A percentile compares a stretch with the other conserved stretches of the same genome.
These are phyloP conservation scores for Hypoxylon sp. DNA, from an alignment of 2,329 filamentous ascomycete genomes.

Conservation along the genomic window DNA sequence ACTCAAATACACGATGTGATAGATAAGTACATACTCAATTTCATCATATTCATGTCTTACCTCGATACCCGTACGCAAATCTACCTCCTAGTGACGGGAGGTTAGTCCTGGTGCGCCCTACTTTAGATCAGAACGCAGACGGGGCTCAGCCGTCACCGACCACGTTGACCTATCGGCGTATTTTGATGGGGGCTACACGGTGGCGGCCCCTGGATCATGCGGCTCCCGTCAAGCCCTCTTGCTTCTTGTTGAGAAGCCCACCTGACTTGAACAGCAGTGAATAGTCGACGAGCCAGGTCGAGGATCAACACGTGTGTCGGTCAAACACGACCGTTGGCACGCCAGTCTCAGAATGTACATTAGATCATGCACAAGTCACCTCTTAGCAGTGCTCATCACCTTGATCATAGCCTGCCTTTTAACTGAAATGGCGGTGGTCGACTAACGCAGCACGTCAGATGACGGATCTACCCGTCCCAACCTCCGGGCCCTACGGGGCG, in stretches of 20 bases:
- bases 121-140: background rate
- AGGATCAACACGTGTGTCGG: background rate
- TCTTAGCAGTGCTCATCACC: background rate
- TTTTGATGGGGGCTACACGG: background rate
- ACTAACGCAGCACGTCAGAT: background rate
- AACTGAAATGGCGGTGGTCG: background rate
- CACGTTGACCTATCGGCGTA: background rate
- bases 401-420: background rate
- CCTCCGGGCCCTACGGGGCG: background rate
- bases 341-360: background rate
- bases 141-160: no score
- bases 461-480: background rate
- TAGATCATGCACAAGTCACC: background rate
- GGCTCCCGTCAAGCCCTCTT: background rate
- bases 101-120: background rate
- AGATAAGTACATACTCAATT: background rate
- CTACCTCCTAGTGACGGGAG: no score
- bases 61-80: background rate
- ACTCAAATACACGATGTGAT: no score
- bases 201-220: background rate
- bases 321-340: background rate
- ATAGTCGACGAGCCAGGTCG: background rate
- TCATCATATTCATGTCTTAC: background rate
- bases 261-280: background rate
- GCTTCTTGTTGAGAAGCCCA: background rate